Base-by-base conservation (phyloP, 2,329 filamentous ascomycete genomes). In the Aspergillus sp. region DNA sequence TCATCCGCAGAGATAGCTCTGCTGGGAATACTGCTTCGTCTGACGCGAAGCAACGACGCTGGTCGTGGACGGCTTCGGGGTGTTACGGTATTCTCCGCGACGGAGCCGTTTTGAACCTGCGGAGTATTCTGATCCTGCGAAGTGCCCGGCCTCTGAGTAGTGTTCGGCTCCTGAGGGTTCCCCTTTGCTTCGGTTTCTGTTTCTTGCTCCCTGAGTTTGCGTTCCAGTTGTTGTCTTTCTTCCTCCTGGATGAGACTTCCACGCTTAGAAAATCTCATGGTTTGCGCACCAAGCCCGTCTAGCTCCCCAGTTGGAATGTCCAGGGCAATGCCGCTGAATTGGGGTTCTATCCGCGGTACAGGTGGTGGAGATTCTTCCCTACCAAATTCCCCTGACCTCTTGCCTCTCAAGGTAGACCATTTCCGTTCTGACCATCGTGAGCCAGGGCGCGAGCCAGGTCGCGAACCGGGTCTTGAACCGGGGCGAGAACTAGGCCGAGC, bases 1-100 rank as follows among this genome's bases (percentile, higher is more conserved):
- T 88, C 86, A 64, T 88, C 85, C 2, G 83, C 76, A n/a, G 86
- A 88, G 31, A 88, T 78, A 19, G 82, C 79, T 56, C 84, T 78
- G 49, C 73, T 73, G 62, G 75, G 66, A 11, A 75, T 67, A 52
- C 71, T 71, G 33, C 68, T 61, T 17, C 70, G 75, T 65, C 71
- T 69, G 49, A 68, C 73, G 60, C 69, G 75, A 64, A 73, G 69
- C 41, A 75, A 71, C 35, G 74, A 72, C 31, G 73, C 71, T 3
- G 72, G 67, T 27, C 73, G 68, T 45, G 65, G 62, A 49, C 64
- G 65, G 31, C 68, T 67, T 33, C 66, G 65, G 45, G 60, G 65
- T 31, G 61, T 66, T 51, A 64, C 68, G n/a, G 63, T 59, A 14
- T 61, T 56, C 55, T 60, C 65, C 52, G 57, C 62, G 40, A 61